Evolutionary conservation across 306 rosid species (phyloP), one percentile per base, ranked within the genome.

Genomic region (Bauhinia variegata): DNA sequence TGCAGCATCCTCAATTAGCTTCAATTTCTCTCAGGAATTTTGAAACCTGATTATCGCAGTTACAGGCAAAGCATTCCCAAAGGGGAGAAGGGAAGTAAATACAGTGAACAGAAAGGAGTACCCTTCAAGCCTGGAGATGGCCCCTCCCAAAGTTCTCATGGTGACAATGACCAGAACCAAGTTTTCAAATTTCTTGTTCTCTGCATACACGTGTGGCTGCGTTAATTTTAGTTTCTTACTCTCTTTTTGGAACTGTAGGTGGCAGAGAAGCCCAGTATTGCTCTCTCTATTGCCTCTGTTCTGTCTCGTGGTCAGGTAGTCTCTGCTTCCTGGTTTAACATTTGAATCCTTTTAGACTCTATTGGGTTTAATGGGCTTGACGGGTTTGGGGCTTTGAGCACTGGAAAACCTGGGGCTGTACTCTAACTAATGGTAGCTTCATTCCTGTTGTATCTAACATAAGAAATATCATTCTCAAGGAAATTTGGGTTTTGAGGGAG

Each of bases 201-300:
- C n/a, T 49, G 15, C 5, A 8, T 10, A 13, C 8, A 7, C 37
- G 1, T 13, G n/a, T 18, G 46, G 16, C 18, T 49, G 51, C 36
- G 30, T 39, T 13, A 43, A 10, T 54, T 71, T 62, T n/a, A 12
- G 15, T 34, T 49, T 37, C 71, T 67, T 10, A 33, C 42, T 33
- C 13, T 7, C 19, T 54, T 31, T 36, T 62, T 51, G 54, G 64
- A 38, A 9, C 72, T 76, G 19, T 74, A 91, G 96, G 98, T 92
- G 2, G 96, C 93, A 9, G 96, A 92, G 88, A 92, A 92, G 81
- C 98, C 96, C 28, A 92, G 96, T 82, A 92, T 92, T 71, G 91
- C 98, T 73, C 85, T 84, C 54, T 86, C 96, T 16, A 86, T 92
- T 63, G 93, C 98, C 36, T 59, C 86, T 33, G 88, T 75, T 55